Evolutionary conservation across 805 yeast species (phyloP).

Genomic region (Kazachstania martiniae): DNA sequence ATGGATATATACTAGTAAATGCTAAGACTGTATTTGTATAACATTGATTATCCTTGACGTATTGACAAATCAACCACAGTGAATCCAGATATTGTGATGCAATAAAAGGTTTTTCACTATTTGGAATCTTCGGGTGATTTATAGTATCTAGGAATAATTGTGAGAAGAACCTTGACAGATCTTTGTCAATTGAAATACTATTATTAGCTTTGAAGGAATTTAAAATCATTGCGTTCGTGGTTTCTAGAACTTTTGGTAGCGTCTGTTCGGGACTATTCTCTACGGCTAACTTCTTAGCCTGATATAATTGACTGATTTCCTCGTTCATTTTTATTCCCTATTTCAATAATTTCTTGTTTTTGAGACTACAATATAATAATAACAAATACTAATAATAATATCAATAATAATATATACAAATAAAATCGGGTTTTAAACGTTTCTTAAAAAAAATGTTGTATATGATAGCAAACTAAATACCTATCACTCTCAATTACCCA

Average conservation of each 20-base stretch:
- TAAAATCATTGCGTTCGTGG: slow-evolving; percentile 16
- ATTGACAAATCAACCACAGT: slow-evolving; percentile 15
- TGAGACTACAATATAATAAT: too few relatives aligned
- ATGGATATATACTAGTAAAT: slow-evolving; percentile 35
- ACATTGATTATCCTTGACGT: slow-evolving; percentile 20
- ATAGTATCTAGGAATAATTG: slow-evolving; percentile 18
- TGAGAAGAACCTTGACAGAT: slow-evolving; percentile 16
- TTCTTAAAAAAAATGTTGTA: too few relatives aligned
- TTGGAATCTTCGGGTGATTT: slow-evolving; percentile 13
- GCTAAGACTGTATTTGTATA: slow-evolving; percentile 32
- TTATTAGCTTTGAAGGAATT: slow-evolving; percentile 5
- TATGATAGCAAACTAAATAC: too few relatives aligned
- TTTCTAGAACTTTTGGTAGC: slow-evolving; percentile 26
- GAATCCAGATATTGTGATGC: slow-evolving; percentile 19
- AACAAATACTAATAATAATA: too few relatives aligned
- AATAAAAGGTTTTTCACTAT: slow-evolving; percentile 24
- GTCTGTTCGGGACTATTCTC: slow-evolving; percentile 20
- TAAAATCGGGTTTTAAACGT: too few relatives aligned
- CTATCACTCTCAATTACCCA: too few relatives aligned
- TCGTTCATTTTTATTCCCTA: too few relatives aligned
- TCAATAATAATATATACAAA: too few relatives aligned
- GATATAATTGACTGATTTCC: slow-evolving; percentile 17
- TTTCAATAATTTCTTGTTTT: too few relatives aligned
- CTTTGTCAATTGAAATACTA: slow-evolving; percentile 3
- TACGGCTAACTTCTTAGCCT: slow-evolving; percentile 25